Conservation (phyloP, 2,329 filamentous ascomycete genomes). For the Phoma sp. region DNA sequence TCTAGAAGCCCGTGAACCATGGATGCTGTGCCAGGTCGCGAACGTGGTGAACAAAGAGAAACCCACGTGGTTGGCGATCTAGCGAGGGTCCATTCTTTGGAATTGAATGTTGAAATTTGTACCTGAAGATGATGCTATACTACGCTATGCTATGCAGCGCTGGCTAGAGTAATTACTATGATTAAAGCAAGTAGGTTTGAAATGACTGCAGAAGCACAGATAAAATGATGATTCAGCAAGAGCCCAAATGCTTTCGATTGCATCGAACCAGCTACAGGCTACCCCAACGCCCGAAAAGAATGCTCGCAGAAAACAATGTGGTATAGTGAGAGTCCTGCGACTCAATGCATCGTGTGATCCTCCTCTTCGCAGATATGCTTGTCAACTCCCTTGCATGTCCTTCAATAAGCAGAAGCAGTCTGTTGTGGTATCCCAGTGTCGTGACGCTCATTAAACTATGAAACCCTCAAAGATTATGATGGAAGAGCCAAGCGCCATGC, state of each 20-base stretch:
- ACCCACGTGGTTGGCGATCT: constrained; percentile 4
- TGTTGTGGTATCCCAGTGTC: constrained; percentile 47
- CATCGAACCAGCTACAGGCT: constrained; percentile 21
- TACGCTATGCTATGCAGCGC: constrained; percentile 14
- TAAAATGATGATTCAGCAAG: constrained; percentile 1
- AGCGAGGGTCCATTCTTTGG: background rate
- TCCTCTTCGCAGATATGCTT: constrained; percentile 24
- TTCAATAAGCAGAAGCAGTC: constrained; percentile 40
- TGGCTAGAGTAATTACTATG: constrained; percentile 7
- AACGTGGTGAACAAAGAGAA: constrained; percentile 1
- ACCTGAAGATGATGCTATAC: constrained; percentile 8
- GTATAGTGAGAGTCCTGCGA: constrained; percentile 31
- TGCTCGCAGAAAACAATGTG: constrained; percentile 36
- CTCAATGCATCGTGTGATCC: constrained; percentile 18
- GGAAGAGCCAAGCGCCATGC: constrained; percentile 47
- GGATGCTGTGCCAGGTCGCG: background rate
- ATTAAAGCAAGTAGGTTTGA: background rate
- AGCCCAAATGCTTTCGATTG: constrained; percentile 27
- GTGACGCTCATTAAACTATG: constrained; percentile 49
- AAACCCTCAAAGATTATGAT: constrained; percentile 39
- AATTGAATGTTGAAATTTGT: background rate
- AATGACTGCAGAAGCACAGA: background rate
- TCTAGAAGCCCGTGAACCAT: constrained; percentile 1
- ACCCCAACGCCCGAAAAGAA: constrained; percentile 24
- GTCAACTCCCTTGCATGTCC: constrained; percentile 37